Percentiles rank a stretch among this genome's conserved stretches.
Conservation (phyloP, 2,329 filamentous ascomycete genomes). For the Exophiala sp. region DNA sequence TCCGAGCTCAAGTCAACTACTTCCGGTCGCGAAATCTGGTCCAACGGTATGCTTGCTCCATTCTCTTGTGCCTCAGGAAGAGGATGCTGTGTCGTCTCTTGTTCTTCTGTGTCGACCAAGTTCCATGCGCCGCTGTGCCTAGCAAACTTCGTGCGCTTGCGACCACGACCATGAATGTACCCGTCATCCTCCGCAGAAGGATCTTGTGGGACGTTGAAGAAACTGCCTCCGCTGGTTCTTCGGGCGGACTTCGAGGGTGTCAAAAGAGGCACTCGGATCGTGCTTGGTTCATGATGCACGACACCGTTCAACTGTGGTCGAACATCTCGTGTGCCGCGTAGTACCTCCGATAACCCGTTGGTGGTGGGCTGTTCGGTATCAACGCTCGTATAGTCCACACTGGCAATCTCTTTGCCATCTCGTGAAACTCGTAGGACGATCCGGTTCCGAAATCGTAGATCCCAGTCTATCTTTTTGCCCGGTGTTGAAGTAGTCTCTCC, state of each 20-base stretch:
- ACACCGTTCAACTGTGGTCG: constrained; percentile 2
- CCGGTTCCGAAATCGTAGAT: constrained; percentile 46
- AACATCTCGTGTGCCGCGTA: neutral
- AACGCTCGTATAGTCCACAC: constrained; percentile 12
- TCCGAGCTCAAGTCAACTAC: neutral
- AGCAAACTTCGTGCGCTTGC: constrained; percentile 68
- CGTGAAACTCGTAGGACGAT: constrained; percentile 9
- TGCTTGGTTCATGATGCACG: constrained; percentile 3
- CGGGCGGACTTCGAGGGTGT: constrained; percentile 16
- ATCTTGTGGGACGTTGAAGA: constrained; percentile 22
- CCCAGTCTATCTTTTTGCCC: constrained; percentile 56
- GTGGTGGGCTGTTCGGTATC: neutral
- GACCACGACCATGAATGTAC: constrained; percentile 56
- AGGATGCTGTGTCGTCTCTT: neutral
- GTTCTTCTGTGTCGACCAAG: constrained; percentile 50
- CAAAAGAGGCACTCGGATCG: constrained; percentile 17
- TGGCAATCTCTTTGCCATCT: constrained; percentile 1
- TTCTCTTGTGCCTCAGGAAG: neutral
- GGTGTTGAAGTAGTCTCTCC: constrained; percentile 52
- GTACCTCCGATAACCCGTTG: neutral
- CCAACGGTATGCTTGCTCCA: neutral
- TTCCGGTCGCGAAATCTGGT: neutral
- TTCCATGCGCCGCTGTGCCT: constrained; percentile 68
- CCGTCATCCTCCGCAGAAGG: constrained; percentile 65
- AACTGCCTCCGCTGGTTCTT: constrained; percentile 8